Base-by-base conservation (phyloP, 306 rosid species). In the Medicago lupulina region DNA sequence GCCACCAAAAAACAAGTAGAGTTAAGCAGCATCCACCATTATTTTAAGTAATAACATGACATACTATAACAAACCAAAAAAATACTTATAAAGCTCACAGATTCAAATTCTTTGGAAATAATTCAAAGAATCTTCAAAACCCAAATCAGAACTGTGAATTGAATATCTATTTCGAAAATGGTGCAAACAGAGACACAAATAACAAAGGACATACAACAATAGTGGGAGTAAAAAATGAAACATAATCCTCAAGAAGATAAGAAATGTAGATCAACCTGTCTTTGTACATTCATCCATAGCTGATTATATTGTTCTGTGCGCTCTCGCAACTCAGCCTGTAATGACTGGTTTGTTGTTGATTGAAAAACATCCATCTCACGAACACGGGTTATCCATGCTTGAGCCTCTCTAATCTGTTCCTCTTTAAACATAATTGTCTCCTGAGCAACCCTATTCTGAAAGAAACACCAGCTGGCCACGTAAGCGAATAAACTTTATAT, bases 361-460 rank as follows among this genome's bases (percentile, higher is more conserved):
- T 92, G 98, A 81, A 96, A 83, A 58, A 80, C 98, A 83, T 92
- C 99, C 91, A 90, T 83, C 87, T 96, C 99, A 34, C 93, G 97
- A 53, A 92, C 96, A 54, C 96, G 97, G 51, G 85, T 59, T 82
- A 96, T 88, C 99, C 99, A 96, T 23, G 97, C 86, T 81, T 96
- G 97, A 81, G 98, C 98, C 69, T 96, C 99, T 76, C 92, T 90
- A 81, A 96, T 70, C 68, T 84, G 98, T 66, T 92, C 98, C 82
- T 96, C 99, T 87, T 90, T 96, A 77, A 80, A 92, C 74, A 92
- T 83, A 75, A 92, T 81, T 71, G 89, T 79, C 78, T 96, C 99
- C 80, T 96, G 98, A 77, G 93, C 93, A 79, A 72, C 89, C 92
- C 98, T 88, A 78, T 92, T 89, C 99, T 92, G 99, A 86, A 92